Base-by-base conservation (phyloP, 306 rosid genomes). In the Abrus precatorius region DNA sequence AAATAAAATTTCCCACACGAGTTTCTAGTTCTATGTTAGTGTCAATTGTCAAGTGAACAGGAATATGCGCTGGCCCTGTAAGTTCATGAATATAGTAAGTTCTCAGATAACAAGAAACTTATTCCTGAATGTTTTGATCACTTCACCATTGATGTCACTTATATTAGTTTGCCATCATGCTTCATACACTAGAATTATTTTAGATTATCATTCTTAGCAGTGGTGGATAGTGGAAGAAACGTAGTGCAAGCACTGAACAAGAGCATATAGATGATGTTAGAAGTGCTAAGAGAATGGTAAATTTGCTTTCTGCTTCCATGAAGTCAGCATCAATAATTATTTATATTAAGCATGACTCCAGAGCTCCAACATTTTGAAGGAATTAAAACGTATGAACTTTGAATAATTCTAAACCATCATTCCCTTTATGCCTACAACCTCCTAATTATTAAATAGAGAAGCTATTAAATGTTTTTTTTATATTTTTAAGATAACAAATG, bases 171-270 rank as follows among this genome's bases (percentile, higher is more conserved):
- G 54, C 55, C 74, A 43, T 13, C 12, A 41, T 57, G n/a, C 10
- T 10, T 54, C 32, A 9, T 27, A 13, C 67, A 74, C 8, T 50
- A n/a, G 75, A 52, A 4, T 50, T 62, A 57, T 77, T 33, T 61
- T 54, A 63, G 33, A 44, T 53, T 44, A 70, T 4, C 59, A 53
- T 71, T 54, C 59, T 44, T 12, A 43, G 13, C 55, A 78, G 82
- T 69, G 67, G 74, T 40, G 27, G 44, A 67, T 54, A 67, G 75
- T 54, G 82, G 49, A 78, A 41, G 56, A 68, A 56, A 79, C 57
- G 32, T 44, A 29, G 28, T 4, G 8, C 13, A 60, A 36, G 29
- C 60, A 55, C n/a, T 68, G 40, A 69, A 45, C 29, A 56, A 55
- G 60, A 68, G 28, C 76, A 78, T 55, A 78, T 68, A 78, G 55